phyloP scores from a whole-genome alignment of 2,329 filamentous ascomycete species.

The Aspergillus spinulosporus region DNA sequence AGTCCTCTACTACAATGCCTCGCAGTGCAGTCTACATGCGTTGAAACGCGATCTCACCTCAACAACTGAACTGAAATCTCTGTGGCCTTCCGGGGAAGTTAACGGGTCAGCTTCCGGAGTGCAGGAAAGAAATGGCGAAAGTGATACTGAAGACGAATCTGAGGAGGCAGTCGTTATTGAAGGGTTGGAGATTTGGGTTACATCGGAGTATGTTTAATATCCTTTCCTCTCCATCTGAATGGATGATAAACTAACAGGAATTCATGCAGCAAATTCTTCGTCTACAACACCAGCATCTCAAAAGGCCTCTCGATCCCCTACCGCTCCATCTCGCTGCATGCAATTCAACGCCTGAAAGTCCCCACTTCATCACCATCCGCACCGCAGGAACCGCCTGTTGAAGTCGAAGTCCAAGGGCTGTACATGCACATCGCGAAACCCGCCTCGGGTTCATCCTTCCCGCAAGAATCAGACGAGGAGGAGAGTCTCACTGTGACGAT shows the following conservation, averaged over 20 bases:
- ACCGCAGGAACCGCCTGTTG: neutral
- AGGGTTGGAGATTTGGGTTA: conserved; percentile 49
- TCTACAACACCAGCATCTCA: conserved; percentile 39
- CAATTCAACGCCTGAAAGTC: conserved; percentile 46
- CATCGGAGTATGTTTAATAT: conserved; percentile 45
- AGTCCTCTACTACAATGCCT: conserved; percentile 50
- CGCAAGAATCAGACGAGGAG: conserved; percentile 42
- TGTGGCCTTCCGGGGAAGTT: conserved; percentile 25
- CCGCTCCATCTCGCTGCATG: conserved; percentile 51
- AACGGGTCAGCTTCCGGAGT: conserved; percentile 12
- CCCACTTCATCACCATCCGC: conserved; percentile 26
- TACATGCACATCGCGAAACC: conserved; percentile 49
- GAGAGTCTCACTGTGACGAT: conserved; percentile 47
- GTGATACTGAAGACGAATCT: conserved; percentile 17
- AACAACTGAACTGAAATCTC: conserved; percentile 35
- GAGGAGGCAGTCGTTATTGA: conserved; percentile 41
- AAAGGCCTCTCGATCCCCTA: conserved; percentile 49
- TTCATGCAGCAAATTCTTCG: conserved; percentile 44
- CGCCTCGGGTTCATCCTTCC: conserved; percentile 20
- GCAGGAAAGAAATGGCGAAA: too few relatives aligned
- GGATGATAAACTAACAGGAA: conserved; percentile 4
- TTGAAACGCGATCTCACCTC: conserved; percentile 42
- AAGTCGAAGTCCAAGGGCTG: conserved; percentile 44
- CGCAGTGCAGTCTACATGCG: conserved; percentile 47
- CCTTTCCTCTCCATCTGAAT: too few relatives aligned